Base-by-base conservation (phyloP, 179 eudicot species). In the Pouteria campechiana region DNA sequence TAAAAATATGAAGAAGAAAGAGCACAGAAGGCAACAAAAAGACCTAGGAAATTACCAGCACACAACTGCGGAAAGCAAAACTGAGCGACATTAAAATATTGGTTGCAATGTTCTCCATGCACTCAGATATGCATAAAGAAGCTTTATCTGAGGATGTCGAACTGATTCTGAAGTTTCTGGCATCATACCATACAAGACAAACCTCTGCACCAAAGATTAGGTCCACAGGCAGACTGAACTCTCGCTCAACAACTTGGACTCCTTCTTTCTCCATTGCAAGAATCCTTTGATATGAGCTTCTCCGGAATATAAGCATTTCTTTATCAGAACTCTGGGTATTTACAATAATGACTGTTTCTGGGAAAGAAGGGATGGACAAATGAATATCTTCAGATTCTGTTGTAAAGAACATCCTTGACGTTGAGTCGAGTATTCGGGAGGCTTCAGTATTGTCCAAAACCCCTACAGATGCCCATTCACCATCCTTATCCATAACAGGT, bases 251-350 rank as follows among this genome's bases (percentile, higher is more conserved):
- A 54, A 92, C 77, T 56, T 92, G 94, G 45, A 66, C 67, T 55
- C 99, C 93, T 52, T 49, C 56, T 65, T 83, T 80, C 70, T 92
- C 99, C 81, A 83, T 43, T 37, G 70, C 61, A 51, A 83, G 88
- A 64, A 92, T 78, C 68, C 42, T 78, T 46, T 87, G 96, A 60
- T 92, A 92, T 48, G 94, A 79, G 64, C 81, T 72, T 67, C 96
- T 79, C 62, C 93, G 72, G 28, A 94, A 87, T 48, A 92, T 75
- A 55, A 92, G 69, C 99, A 92, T 92, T 63, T 92, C 96, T 60
- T 78, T 74, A 28, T 80, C 79, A 63, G 58, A 57, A 54, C 73
- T 68, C 57, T 68, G 75, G 44, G 99, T 87, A 68, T 92, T 92
- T 18, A 87, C 78, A 57, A 92, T 57, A 48, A 92, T 44, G 32